Base-by-base conservation (phyloP, 371 early-diverging fungal genomes). In the Phascolomyces articulosus region DNA sequence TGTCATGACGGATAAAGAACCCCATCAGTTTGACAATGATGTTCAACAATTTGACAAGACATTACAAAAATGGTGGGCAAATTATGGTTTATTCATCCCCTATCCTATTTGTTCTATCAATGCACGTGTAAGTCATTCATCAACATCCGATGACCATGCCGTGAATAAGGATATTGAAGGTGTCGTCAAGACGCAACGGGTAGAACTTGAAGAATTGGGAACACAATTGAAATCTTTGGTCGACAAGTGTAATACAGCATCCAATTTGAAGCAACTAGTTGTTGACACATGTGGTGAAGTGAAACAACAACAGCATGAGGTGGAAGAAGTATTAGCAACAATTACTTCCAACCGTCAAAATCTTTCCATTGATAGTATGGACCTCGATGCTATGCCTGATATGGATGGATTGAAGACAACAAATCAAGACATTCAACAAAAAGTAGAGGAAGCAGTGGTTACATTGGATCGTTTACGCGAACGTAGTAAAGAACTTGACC, bases 21-120 rank as follows among this genome's bases (percentile, higher is more conserved):
- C 13, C 18, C 26, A 51, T 11, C 29, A 13, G n/a, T 56, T 65
- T 31, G 47, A 54, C 2, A 26, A 67, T 2, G 26, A 20, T 7
- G 57, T 69, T 8, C 49, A 63, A 23, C 59, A 62, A 13, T 72
- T 64, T 24, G 57, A 63, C 31, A 64, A 70, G 27, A 53, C 47
- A 11, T 57, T 69, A 0, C n/a, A 67, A 28, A 48, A 67, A 1
- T 18, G 70, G 16, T 71, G 71, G 77, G 23, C 2, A 0, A 16
- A 21, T 13, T 28, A 26, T 23, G 54, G 40, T 1, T n/a, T 28
- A 7, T 51, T 40, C 7, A 61, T 77, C 1, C 71, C 73, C 8
- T 78, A 74, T 41, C 78, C 78, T 16, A 29, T 40, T 16, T 72
- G 79, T 28, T 60, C 60, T 16, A 21, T 24, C 21, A 26, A 21